Conservation (phyloP, 306 rosid species). For the Quercus rubra region DNA sequence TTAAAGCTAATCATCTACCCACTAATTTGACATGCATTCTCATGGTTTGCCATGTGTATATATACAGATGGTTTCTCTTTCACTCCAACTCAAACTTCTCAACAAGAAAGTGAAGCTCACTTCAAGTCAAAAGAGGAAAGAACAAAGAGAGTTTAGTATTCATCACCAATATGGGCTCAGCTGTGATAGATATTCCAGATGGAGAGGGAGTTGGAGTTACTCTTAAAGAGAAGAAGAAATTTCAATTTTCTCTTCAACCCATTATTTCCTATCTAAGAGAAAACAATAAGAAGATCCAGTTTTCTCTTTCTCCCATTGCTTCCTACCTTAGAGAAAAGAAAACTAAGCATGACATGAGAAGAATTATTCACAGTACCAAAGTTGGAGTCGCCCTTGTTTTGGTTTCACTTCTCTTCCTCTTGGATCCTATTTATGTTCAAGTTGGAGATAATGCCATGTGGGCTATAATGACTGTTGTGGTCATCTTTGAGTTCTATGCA, state of each 20-base stretch:
- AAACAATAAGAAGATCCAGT: constrained; percentile 16
- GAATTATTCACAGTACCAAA: constrained; percentile 63
- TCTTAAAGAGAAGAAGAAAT: constrained; percentile 14
- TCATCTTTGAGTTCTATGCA: constrained; percentile 80
- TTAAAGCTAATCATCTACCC: background rate
- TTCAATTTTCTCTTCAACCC: constrained; percentile 13
- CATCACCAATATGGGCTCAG: constrained; percentile 48
- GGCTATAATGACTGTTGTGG: constrained; percentile 94
- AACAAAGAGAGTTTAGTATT: background rate
- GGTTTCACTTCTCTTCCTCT: constrained; percentile 72
- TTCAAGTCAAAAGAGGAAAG: background rate
- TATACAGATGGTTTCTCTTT: constrained; percentile 24
- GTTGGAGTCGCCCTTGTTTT: constrained; percentile 71
- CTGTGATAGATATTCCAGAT: constrained; percentile 40
- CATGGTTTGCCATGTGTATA: background rate
- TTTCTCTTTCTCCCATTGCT: constrained; percentile 14
- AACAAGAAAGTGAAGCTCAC: constrained; percentile 2
- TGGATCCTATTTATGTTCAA: constrained; percentile 63
- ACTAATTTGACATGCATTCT: constrained; percentile 12
- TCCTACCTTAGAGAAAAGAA: constrained; percentile 21
- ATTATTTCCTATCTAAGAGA: constrained; percentile 10
- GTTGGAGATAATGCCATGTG: constrained; percentile 94
- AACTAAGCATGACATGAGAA: constrained; percentile 34
- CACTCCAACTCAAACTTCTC: constrained; percentile 10
- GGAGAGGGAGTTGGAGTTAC: constrained; percentile 16